Conservation (phyloP, 2,329 filamentous ascomycete genomes). For the Clarireedia homoeocarpa region DNA sequence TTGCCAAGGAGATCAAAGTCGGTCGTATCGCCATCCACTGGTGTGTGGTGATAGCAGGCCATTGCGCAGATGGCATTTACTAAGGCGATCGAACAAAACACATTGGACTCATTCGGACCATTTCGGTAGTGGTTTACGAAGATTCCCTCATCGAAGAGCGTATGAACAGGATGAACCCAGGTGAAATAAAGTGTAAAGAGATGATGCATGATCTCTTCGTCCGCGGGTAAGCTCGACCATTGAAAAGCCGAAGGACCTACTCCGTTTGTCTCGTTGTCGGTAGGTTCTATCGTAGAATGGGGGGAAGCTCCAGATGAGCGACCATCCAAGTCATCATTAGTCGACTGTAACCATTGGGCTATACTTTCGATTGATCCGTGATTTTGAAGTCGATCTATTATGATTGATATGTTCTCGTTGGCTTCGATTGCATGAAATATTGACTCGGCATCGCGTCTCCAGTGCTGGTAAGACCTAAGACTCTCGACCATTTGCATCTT, state of each 20-base stretch:
- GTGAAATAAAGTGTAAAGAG: conserved; percentile 30
- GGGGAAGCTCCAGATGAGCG: conserved; percentile 16
- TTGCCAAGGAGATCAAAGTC: conserved; percentile 22
- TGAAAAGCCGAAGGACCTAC: conserved; percentile 12
- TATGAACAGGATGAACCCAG: conserved; percentile 31
- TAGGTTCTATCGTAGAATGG: conserved; percentile 18
- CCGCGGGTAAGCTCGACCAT: conserved; percentile 27
- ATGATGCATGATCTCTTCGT: conserved; percentile 24
- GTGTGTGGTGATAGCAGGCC: conserved; percentile 27
- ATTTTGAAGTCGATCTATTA: conserved; percentile 25
- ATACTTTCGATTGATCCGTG: conserved; percentile 26
- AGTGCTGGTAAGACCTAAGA: not conserved
- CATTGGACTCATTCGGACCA: conserved; percentile 9
- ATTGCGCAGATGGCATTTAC: conserved; percentile 30
- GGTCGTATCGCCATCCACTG: conserved; percentile 14
- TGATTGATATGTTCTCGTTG: conserved; percentile 26
- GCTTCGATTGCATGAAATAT: conserved; percentile 26
- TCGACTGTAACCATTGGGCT: conserved; percentile 23
- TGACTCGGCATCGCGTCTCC: conserved; percentile 12
- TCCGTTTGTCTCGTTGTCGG: conserved; percentile 19
- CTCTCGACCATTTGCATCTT: conserved; percentile 30
- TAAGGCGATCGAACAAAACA: conserved; percentile 25
- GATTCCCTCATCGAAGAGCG: conserved; percentile 27
- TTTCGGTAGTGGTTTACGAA: conserved; percentile 25
- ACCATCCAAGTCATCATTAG: conserved; percentile 19